Percentiles rank a stretch among this genome's conserved stretches.
These are phyloP conservation scores for Chytriomyces hyalinus DNA, from an alignment of 192 early-diverging fungal species.

Conservation along the genomic window DNA sequence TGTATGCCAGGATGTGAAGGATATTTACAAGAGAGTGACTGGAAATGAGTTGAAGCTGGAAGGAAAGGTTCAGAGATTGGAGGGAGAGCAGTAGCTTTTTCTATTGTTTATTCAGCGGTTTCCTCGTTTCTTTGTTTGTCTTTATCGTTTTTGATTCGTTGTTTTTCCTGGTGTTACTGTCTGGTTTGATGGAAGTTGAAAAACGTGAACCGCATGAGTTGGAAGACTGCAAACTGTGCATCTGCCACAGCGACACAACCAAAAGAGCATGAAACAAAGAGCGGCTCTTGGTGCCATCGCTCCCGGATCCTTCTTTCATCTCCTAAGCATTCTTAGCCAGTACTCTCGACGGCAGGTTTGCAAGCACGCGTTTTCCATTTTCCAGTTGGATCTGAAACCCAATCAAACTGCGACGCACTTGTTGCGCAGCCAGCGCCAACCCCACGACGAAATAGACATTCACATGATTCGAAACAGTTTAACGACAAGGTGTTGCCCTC, in stretches of 20 bases:
- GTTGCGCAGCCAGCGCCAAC: too few species aligned
- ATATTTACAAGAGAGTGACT: constrained; percentile 76
- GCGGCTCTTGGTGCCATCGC: background rate
- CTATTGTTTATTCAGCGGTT: background rate
- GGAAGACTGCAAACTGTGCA: too few species aligned
- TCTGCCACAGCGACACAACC: too few species aligned
- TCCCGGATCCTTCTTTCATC: background rate
- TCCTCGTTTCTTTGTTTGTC: background rate
- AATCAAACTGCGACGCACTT: too few species aligned
- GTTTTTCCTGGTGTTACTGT: background rate
- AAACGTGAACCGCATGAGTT: background rate
- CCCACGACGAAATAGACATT: too few species aligned
- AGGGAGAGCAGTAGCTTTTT: constrained; percentile 39
- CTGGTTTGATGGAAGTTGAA: background rate
- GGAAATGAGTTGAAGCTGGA: constrained; percentile 65
- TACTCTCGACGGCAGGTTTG: too few species aligned
- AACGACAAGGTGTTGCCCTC: too few species aligned
- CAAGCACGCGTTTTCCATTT: too few species aligned
- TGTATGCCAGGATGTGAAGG: constrained; percentile 94
- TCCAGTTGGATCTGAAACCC: too few species aligned
- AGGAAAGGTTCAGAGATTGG: constrained; percentile 63
- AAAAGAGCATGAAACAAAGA: background rate
- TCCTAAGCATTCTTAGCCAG: background rate
- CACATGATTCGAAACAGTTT: too few species aligned
- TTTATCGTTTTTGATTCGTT: constrained; percentile 3